These are phyloP conservation scores for Phoenix roebelenii DNA, from an alignment of 176 grass and related monocot species.

Conservation along the genomic window DNA sequence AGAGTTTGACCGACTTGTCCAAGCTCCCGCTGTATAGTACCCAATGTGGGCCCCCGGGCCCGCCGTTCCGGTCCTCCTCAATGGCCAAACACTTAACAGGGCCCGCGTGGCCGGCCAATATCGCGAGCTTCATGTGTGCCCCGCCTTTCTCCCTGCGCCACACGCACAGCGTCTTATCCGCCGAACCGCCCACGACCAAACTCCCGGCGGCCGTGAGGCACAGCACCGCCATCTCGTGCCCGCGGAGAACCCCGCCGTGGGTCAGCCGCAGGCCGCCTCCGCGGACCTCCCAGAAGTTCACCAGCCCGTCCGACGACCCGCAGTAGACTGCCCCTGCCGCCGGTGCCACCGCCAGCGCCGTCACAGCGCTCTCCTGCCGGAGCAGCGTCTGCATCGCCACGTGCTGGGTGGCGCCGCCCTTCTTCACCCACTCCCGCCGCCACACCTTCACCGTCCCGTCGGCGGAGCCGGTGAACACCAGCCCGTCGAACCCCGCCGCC, in stretches of 20 bases:
- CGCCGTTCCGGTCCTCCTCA: not conserved
- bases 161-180: conserved; percentile 42
- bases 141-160: conserved; percentile 28
- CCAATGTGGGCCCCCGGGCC: not conserved
- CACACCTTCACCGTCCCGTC: conserved; percentile 53
- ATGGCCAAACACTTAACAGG: conserved; percentile 8
- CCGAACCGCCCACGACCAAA: conserved; percentile 51
- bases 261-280: not conserved
- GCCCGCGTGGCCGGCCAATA: conserved; percentile 7
- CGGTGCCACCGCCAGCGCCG: conserved; percentile 20
- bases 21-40: conserved; percentile 13
- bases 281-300: conserved; percentile 31
- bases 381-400: conserved; percentile 21
- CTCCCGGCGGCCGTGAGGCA: conserved; percentile 43
- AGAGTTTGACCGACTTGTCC: conserved; percentile 14
- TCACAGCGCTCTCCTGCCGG: conserved; percentile 33
- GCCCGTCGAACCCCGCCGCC: conserved; percentile 18
- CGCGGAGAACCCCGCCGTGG: conserved; percentile 13
- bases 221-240: conserved; percentile 35
- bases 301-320: conserved; percentile 44
- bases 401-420: conserved; percentile 14
- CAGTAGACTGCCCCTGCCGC: conserved; percentile 31
- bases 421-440: conserved; percentile 12
- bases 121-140: conserved; percentile 2
- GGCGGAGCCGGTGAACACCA: conserved; percentile 43